These are phyloP conservation scores for Dactylis glomerata DNA, from an alignment of 176 grass and related monocot genomes.

Conservation along the genomic window DNA sequence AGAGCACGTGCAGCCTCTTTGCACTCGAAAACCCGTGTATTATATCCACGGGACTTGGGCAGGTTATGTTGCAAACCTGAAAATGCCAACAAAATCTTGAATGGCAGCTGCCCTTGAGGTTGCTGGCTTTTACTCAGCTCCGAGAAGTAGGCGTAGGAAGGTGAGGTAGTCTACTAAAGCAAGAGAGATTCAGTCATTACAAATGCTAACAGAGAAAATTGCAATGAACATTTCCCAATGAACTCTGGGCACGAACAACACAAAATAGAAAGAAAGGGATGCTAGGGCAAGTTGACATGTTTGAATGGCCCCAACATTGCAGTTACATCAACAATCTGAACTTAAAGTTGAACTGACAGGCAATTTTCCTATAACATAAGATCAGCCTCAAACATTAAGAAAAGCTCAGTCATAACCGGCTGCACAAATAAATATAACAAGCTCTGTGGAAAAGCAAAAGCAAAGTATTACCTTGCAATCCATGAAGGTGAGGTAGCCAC, in stretches of 20 bases:
- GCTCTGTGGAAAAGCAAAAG: background rate
- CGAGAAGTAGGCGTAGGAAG: conserved; percentile 57
- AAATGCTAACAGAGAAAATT: conserved; percentile 18
- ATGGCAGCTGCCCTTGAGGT: conserved; percentile 44
- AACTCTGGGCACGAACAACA: background rate
- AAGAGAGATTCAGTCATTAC: conserved; percentile 28
- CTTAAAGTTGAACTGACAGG: background rate
- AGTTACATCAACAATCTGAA: conserved; percentile 4
- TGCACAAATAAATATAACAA: conserved; percentile 18
- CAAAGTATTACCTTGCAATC: conserved; percentile 74
- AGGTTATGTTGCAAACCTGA: conserved; percentile 89
- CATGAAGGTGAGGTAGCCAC: conserved; percentile 84
- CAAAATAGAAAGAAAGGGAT: background rate
- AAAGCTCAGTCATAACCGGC: background rate
- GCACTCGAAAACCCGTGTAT: conserved; percentile 81
- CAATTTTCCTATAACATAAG: background rate
- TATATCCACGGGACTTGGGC: conserved; percentile 82
- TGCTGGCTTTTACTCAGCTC: conserved; percentile 54
- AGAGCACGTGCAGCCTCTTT: conserved; percentile 75
- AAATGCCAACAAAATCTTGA: conserved; percentile 97
- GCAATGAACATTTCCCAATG: conserved; percentile 3
- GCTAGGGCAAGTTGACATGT: background rate
- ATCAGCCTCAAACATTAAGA: background rate
- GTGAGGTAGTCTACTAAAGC: conserved; percentile 55
- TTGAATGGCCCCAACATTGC: background rate